Evolutionary conservation across 2,329 filamentous ascomycete species (phyloP).

Genomic region (Ascochyta koolunga): DNA sequence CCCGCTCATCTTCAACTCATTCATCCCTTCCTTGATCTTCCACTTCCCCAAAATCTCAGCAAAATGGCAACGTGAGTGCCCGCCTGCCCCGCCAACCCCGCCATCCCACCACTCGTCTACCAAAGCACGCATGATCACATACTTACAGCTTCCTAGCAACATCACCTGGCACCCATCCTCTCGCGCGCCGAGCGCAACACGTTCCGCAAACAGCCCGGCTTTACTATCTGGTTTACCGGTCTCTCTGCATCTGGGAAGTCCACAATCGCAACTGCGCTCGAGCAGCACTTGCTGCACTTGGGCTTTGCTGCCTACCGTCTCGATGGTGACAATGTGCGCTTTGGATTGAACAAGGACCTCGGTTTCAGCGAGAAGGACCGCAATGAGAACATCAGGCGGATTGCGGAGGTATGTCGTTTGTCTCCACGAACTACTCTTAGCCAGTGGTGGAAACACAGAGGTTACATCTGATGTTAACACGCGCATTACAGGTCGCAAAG

Average conservation of each 20-base stretch:
- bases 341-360: conserved; percentile 96
- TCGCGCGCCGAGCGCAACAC: conserved; percentile 77
- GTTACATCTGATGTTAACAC: neutral
- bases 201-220: conserved; percentile 81
- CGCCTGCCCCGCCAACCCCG: conserved; percentile 38
- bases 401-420: conserved; percentile 69
- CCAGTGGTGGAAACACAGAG: neutral
- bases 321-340: conserved; percentile 97
- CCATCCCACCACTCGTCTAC: conserved; percentile 13
- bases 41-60: neutral
- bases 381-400: conserved; percentile 96
- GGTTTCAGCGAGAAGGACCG: conserved; percentile 92
- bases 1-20: neutral
- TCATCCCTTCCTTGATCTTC: neutral
- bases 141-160: conserved; percentile 63
- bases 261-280: conserved; percentile 92
- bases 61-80: conserved; percentile 46
- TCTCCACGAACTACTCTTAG: neutral
- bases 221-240: conserved; percentile 97
- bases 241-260: conserved; percentile 97
- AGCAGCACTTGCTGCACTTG: conserved; percentile 92
- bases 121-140: conserved; percentile 13
- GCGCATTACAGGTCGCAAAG: conserved; percentile 74
- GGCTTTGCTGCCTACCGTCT: conserved; percentile 86
- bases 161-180: conserved; percentile 89